Conservation (phyloP, 805 yeast species). For the Candida pini region DNA sequence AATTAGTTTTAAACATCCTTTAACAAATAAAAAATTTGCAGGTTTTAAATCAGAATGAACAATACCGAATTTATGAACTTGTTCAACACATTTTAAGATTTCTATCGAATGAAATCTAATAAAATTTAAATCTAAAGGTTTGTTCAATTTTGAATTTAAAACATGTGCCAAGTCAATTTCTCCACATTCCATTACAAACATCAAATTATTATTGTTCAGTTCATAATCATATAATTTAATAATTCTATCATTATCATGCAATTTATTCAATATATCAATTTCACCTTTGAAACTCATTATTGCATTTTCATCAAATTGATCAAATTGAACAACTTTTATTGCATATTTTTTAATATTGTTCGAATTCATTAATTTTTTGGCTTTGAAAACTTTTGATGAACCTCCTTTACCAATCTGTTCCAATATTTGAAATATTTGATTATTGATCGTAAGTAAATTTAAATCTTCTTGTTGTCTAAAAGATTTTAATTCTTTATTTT, state of each 20-base stretch:
- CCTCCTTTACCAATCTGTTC: constrained; percentile 90
- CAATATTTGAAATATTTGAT: constrained; percentile 59
- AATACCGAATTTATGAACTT: constrained; percentile 82
- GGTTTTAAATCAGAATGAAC: constrained; percentile 53
- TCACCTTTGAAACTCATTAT: constrained; percentile 84
- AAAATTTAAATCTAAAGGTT: constrained; percentile 65
- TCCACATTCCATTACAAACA: constrained; percentile 91
- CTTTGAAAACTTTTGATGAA: constrained; percentile 84
- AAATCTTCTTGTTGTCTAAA: constrained; percentile 1
- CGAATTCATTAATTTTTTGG: constrained; percentile 44
- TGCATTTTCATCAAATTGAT: constrained; percentile 72
- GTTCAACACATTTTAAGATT: constrained; percentile 72
- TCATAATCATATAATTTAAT: constrained; percentile 73
- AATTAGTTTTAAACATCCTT: constrained; percentile 78
- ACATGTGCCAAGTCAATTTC: constrained; percentile 86
- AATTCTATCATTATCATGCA: constrained; percentile 62
- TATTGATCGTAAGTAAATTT: constrained; percentile 40
- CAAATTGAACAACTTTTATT: constrained; percentile 73
- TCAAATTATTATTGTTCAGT: constrained; percentile 56
- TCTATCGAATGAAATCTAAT: constrained; percentile 76
- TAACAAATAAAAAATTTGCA: constrained; percentile 71
- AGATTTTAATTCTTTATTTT: background rate
- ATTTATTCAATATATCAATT: constrained; percentile 61
- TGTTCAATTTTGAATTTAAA: constrained; percentile 46
- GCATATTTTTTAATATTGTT: constrained; percentile 60